phyloP scores from a whole-genome alignment of 2,329 filamentous ascomycete species.

The Trichoderma sp. region DNA sequence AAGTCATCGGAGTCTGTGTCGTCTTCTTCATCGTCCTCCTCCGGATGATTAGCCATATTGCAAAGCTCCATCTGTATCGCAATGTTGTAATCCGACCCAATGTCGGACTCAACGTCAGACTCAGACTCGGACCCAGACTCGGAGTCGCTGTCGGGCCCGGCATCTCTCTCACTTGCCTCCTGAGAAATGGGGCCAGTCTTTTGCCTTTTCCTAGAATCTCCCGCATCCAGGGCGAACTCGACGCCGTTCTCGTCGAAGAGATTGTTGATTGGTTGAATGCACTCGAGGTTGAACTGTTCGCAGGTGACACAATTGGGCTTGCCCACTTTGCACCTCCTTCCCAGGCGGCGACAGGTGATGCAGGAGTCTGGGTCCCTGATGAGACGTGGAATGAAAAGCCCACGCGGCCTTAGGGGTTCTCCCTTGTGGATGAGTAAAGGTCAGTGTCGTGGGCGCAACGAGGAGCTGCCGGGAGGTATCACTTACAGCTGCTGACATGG shows the following conservation, averaged over 20 bases:
- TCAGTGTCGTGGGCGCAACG: neutral
- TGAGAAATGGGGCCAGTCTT: neutral
- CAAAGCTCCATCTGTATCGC: too few species aligned
- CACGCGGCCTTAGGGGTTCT: conserved; percentile 33
- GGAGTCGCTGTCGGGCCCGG: neutral
- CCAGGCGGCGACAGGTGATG: conserved; percentile 54
- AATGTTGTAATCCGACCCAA: neutral
- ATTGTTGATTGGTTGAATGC: conserved; percentile 41
- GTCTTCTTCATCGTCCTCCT: neutral
- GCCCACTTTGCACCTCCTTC: conserved; percentile 58
- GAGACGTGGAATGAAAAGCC: conserved; percentile 26
- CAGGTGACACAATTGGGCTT: conserved; percentile 57
- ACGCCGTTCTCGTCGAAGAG: too few species aligned
- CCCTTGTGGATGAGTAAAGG: neutral
- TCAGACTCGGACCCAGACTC: neutral
- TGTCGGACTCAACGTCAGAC: neutral
- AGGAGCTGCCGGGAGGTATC: neutral
- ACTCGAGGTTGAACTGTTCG: conserved; percentile 55
- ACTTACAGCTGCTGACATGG: neutral
- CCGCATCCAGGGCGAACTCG: too few species aligned
- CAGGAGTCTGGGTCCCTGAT: conserved; percentile 47
- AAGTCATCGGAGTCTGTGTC: too few species aligned
- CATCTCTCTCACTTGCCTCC: neutral
- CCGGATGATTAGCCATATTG: neutral
- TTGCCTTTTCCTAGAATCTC: neutral